Evolutionary conservation across 352 stramenopile genomes (phyloP).

Genomic region (Phytophthora syringae): DNA sequence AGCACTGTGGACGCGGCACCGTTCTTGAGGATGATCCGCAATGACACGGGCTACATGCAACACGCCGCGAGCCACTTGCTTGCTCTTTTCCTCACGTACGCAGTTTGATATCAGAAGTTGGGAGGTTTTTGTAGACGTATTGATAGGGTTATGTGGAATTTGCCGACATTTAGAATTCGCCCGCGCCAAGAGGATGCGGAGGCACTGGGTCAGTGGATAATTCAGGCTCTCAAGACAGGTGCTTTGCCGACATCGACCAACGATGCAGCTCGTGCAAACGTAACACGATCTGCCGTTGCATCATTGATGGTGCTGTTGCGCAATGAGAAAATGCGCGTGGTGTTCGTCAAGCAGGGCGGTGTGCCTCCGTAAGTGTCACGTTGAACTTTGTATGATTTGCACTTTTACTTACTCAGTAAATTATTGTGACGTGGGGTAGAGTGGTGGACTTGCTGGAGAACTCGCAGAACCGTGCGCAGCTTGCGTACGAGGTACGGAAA

Average conservation of each 20-base stretch:
- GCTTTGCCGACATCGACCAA: conserved; percentile 55
- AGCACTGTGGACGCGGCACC: conserved; percentile 77
- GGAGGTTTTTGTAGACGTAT: conserved; percentile 2
- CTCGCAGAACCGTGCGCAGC: conserved; percentile 90
- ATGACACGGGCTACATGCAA: conserved; percentile 87
- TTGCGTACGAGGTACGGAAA: conserved; percentile 91
- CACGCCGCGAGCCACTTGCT: conserved; percentile 82
- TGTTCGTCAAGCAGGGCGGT: conserved; percentile 92
- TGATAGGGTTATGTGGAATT: background rate
- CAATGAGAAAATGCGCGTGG: conserved; percentile 84
- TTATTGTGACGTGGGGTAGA: conserved; percentile 26
- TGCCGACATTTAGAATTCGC: conserved; percentile 53
- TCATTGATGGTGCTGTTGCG: conserved; percentile 94
- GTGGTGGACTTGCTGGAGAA: conserved; percentile 80
- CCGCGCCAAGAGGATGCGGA: conserved; percentile 83
- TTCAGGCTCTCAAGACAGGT: conserved; percentile 76
- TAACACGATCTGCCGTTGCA: conserved; percentile 88
- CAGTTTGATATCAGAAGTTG: conserved; percentile 2
- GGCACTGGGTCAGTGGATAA: conserved; percentile 77
- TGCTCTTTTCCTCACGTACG: conserved; percentile 85
- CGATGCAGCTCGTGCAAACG: conserved; percentile 73
- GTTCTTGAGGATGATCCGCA: conserved; percentile 86
- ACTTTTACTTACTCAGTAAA: background rate
- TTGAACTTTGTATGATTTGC: background rate
- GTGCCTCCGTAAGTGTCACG: conserved; percentile 83